These are phyloP conservation scores for Yamadazyma sp. DNA, from an alignment of 1,139 yeast species.

Conservation along the genomic window DNA sequence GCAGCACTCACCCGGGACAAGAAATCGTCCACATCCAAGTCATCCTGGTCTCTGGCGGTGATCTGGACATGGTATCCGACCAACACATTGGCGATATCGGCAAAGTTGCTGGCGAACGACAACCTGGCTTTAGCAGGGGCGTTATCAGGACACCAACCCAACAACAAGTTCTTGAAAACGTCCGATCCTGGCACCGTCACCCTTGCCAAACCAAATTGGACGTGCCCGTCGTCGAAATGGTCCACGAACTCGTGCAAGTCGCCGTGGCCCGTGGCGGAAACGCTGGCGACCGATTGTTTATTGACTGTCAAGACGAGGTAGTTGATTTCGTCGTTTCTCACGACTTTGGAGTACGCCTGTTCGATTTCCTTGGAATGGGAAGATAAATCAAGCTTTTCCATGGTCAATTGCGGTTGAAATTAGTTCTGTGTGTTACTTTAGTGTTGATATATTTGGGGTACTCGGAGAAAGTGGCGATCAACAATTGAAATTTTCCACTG, in stretches of 20 bases:
- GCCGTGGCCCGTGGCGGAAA: slow-evolving; percentile 59
- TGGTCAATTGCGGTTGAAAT: slow-evolving; percentile 17
- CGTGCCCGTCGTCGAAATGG: slow-evolving; percentile 81
- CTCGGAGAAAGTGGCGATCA: no score
- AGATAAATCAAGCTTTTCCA: slow-evolving; percentile 60
- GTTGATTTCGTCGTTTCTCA: slow-evolving; percentile 51
- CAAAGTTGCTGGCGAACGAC: slow-evolving; percentile 74
- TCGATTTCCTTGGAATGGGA: slow-evolving; percentile 63
- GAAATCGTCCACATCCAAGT: slow-evolving; percentile 76
- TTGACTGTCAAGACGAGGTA: slow-evolving; percentile 69
- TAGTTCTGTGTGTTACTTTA: no score
- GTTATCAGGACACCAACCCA: slow-evolving; percentile 94
- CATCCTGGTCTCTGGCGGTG: slow-evolving; percentile 93
- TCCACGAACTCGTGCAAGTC: slow-evolving; percentile 76
- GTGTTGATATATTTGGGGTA: no score
- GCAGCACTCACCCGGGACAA: slow-evolving; percentile 81
- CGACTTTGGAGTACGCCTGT: slow-evolving; percentile 61
- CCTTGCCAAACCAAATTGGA: slow-evolving; percentile 88
- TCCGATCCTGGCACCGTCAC: slow-evolving; percentile 89
- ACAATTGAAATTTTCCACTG: neutral
- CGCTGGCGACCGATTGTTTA: slow-evolving; percentile 55
- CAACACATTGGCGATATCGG: slow-evolving; percentile 66
- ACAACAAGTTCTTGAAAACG: slow-evolving; percentile 75
- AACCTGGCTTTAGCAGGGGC: slow-evolving; percentile 75
- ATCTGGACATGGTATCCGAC: slow-evolving; percentile 92